Percentiles rank a stretch among this genome's conserved stretches.
Conservation (phyloP, 73 alveolate genomes). For the Paramecium bursaria region DNA sequence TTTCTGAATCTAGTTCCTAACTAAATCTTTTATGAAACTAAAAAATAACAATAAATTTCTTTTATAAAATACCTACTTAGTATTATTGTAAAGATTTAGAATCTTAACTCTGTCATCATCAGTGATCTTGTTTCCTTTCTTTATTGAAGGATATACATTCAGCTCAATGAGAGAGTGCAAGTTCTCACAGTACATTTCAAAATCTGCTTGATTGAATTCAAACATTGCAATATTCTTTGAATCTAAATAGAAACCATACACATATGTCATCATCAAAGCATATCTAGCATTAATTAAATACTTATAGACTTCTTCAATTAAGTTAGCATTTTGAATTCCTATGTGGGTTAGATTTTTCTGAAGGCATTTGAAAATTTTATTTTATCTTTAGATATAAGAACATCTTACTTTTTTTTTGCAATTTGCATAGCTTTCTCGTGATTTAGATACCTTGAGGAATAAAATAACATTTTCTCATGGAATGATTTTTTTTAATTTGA, state of each 20-base stretch:
- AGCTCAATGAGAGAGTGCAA: constrained; percentile 46
- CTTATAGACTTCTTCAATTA: constrained; percentile 48
- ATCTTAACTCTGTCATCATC: too few relatives aligned
- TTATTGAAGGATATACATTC: neutral
- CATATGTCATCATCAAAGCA: constrained; percentile 66
- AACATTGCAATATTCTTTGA: constrained; percentile 20
- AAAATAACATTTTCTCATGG: constrained; percentile 35
- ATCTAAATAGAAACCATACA: constrained; percentile 45
- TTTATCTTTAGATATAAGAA: neutral
- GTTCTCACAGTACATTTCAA: constrained; percentile 55
- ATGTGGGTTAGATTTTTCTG: neutral
- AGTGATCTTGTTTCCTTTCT: too few relatives aligned
- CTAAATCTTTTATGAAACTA: too few relatives aligned
- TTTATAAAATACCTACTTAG: too few relatives aligned
- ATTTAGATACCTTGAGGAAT: constrained; percentile 39
- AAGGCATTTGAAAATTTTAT: neutral
- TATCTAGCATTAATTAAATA: constrained; percentile 60
- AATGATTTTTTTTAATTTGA: constrained; percentile 36
- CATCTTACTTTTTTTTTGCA: constrained; percentile 47
- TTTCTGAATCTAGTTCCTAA: too few relatives aligned
- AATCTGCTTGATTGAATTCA: constrained; percentile 58
- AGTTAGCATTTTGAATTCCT: too few relatives aligned
- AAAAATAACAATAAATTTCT: too few relatives aligned
- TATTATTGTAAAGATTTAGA: too few relatives aligned
- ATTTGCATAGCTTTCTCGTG: constrained; percentile 42